These are phyloP conservation scores for Eremochloa ophiuroides DNA, from an alignment of 176 grass and related monocot species.

Conservation along the genomic window DNA sequence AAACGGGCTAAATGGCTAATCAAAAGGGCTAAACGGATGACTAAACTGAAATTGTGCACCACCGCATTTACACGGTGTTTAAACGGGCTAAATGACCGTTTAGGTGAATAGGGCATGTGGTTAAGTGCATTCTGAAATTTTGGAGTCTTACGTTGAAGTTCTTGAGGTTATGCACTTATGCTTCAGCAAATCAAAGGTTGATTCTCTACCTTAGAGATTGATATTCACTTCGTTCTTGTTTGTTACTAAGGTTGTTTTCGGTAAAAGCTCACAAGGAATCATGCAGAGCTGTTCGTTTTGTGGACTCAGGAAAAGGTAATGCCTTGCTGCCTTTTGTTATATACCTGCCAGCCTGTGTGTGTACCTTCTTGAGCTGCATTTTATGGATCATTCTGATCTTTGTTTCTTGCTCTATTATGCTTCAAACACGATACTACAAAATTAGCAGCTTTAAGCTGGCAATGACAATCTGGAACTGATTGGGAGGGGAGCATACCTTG, in stretches of 20 bases:
- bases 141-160: background rate
- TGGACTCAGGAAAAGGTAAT: conserved; percentile 81
- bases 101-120: no score
- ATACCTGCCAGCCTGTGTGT: background rate
- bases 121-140: background rate
- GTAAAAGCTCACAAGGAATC: conserved; percentile 63
- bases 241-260: conserved; percentile 21
- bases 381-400: background rate
- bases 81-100: no score
- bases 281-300: conserved; percentile 85
- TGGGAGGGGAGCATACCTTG: background rate
- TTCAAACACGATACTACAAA: background rate
- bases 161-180: background rate
- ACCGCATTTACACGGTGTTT: no score
- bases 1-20: no score
- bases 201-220: background rate
- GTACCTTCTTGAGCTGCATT: background rate
- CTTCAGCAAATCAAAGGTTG: background rate
- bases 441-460: background rate
- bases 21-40: no score
- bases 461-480: background rate
- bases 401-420: background rate
- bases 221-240: background rate
- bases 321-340: background rate
- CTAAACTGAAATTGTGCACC: no score